These are phyloP conservation scores for Lepidium campestre DNA, from an alignment of 441 rosid species.

Conservation along the genomic window DNA sequence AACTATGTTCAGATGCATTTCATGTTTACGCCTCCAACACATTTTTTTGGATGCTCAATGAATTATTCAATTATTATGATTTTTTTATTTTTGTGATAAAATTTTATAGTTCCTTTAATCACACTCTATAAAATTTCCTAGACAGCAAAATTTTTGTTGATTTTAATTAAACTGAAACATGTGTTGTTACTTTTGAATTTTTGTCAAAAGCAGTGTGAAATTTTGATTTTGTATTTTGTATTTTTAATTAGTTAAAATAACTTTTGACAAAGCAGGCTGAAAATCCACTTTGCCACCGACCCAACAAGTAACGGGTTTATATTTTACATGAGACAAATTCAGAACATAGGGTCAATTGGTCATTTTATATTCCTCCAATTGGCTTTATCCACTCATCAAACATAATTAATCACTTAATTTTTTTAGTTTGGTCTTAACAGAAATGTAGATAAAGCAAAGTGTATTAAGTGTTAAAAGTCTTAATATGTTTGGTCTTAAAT, in stretches of 20 bases:
- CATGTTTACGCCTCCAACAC: too few species aligned
- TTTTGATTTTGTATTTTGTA: not conserved
- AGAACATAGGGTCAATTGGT: not conserved
- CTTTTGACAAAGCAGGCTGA: constrained; percentile 24
- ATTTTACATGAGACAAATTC: constrained; percentile 18
- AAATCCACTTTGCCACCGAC: constrained; percentile 23
- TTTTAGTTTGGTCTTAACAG: too few species aligned
- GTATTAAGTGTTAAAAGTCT: too few species aligned
- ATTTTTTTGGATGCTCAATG: too few species aligned
- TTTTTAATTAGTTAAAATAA: constrained; percentile 5
- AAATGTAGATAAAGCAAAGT: too few species aligned
- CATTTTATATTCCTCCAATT: not conserved
- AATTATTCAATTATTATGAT: too few species aligned
- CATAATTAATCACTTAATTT: too few species aligned
- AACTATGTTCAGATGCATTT: too few species aligned
- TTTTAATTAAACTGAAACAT: constrained; percentile 1
- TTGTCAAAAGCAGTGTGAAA: constrained; percentile 31
- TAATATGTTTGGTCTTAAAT: too few species aligned
- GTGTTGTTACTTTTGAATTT: not conserved
- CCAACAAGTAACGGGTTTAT: constrained; percentile 18
- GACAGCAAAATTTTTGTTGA: not conserved
- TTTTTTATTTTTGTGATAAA: too few species aligned
- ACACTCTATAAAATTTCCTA: too few species aligned
- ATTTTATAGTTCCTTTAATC: too few species aligned
- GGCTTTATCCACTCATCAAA: not conserved